phyloP scores from a whole-genome alignment of 2,329 filamentous ascomycete species.

The Colletotrichum sp. region DNA sequence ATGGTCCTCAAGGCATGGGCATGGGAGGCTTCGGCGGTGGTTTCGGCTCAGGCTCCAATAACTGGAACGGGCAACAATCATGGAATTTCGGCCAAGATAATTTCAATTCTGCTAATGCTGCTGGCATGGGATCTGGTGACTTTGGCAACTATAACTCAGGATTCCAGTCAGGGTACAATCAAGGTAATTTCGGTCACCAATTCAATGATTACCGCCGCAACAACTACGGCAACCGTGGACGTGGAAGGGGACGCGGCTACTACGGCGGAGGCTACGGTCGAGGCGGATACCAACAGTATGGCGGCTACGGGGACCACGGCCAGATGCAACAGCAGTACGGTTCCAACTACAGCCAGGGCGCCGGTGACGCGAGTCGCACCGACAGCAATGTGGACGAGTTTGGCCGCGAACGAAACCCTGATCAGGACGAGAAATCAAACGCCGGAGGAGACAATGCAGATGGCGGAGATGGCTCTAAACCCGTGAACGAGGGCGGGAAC shows the following conservation, averaged over 20 bases:
- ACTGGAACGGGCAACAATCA: conserved; percentile 81
- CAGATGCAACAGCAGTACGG: conserved; percentile 22
- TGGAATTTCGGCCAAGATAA: conserved; percentile 89
- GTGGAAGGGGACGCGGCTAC: conserved; percentile 70
- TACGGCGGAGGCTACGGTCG: conserved; percentile 59
- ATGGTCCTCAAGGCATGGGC: conserved; percentile 76
- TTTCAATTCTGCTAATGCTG: conserved; percentile 85
- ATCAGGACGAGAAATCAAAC: conserved; percentile 7
- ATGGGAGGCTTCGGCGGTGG: conserved; percentile 78
- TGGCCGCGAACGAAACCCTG: conserved; percentile 34
- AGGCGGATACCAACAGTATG: conserved; percentile 57
- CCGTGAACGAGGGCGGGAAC: conserved; percentile 24
- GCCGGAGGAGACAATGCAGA: conserved; percentile 1
- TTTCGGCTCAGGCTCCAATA: conserved; percentile 68
- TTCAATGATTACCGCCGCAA: conserved; percentile 79
- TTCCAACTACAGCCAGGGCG: conserved; percentile 21
- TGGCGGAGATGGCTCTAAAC: conserved; percentile 1
- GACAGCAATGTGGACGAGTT: conserved; percentile 43
- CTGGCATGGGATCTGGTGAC: conserved; percentile 81
- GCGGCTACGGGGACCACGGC: conserved; percentile 41
- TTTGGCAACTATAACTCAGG: conserved; percentile 81
- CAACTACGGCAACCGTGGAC: conserved; percentile 70
- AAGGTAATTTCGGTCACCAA: conserved; percentile 83
- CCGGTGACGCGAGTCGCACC: conserved; percentile 24
- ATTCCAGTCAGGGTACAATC: conserved; percentile 79